Evolutionary conservation across 257 asterid species (phyloP), one percentile per base, ranked within the genome.

Genomic region (Capsicum baccatum): DNA sequence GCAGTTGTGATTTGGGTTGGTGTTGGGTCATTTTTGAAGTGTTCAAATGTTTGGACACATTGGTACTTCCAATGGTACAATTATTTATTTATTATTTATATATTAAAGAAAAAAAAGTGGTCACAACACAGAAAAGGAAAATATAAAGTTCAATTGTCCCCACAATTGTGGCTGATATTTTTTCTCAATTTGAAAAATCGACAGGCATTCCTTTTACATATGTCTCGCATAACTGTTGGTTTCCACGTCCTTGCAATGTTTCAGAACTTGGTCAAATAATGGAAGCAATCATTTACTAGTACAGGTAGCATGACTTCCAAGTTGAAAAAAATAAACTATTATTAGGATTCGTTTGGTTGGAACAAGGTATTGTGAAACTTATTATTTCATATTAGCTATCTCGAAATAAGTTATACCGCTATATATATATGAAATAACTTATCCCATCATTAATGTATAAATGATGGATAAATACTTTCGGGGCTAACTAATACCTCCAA

Each of bases 21-120:
- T 47, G 60, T 50, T 74, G 19, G 42, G 62, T 83, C 83, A 52
- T 50, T 79, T 86, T 86, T 83, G 71, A 70, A 59, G 19, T 57
- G 8, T 33, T 42, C 12, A 86, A 60, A n/a, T 5, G 58, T 54
- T 84, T 84, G 87, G 87, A 71, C 42, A 71, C 58, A 60, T 80
- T 66, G 74, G 66, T 54, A 84, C 83, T 71, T 73, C 85, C 89
- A 71, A 71, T 7, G 14, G 73, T 54, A 55, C 69, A 70, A 56
- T 44, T 39, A 39, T 39, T 39, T 39, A 2, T 39, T 2, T 39
- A 39, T 39, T 39, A 2, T 37, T 39, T 39, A 26, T 26, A 26
- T 26, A 26, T 39, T 39, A 39, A 39, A 39, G 5, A 35, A 9
- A 33, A 50, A 74, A 50, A 64, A 56, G 39, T 69, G 50, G 74